Evolutionary conservation across 306 rosid genomes (phyloP), one percentile per base, ranked within the genome.

Genomic region (Quercus gilva): DNA sequence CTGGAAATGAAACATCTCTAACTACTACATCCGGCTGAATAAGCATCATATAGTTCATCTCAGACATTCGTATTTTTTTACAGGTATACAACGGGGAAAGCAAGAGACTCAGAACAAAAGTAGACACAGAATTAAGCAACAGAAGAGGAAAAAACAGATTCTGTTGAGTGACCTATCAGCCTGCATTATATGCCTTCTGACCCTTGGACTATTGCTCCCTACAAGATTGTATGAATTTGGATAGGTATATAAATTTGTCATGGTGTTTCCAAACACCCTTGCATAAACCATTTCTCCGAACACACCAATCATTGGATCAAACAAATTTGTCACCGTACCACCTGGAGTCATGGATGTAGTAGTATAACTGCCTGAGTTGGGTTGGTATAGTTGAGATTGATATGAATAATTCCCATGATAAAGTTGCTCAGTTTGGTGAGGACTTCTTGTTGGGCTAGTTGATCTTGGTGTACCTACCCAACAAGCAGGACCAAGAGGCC

Each of bases 221-320:
- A 79, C 79, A n/a, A 85, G 82, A 84, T 84, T 52, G 49, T 91
- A 92, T 0, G 97, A 86, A 80, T 92, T 88, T 0, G 95, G 89
- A 75, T 88, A 85, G 3, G 92, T 45, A 67, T 92, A 90, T 5
- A 83, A 11, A 76, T 91, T 88, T 55, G 94, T 84, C 60, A 91
- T 60, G 18, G 88, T 86, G 82, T 91, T 85, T 23, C 97, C 94
- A 60, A 91, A 92, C 76, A 92, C 85, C 71, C 98, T 89, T 7
- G 88, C 92, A 52, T 94, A 89, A 31, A 94, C 75, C 92, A 84
- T 83, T 81, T 86, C 94, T 18, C 98, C 97, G 9, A 87, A 85
- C 53, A 71, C 85, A 75, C 97, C 95, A 2, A 77, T 75, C 35
- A 74, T 71, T 7, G 96, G 84, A 80, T 80, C 85, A 35, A 82